These are phyloP conservation scores for Arabidopsis thaliana DNA, from an alignment of 345 rosid species.

Conservation along the genomic window DNA sequence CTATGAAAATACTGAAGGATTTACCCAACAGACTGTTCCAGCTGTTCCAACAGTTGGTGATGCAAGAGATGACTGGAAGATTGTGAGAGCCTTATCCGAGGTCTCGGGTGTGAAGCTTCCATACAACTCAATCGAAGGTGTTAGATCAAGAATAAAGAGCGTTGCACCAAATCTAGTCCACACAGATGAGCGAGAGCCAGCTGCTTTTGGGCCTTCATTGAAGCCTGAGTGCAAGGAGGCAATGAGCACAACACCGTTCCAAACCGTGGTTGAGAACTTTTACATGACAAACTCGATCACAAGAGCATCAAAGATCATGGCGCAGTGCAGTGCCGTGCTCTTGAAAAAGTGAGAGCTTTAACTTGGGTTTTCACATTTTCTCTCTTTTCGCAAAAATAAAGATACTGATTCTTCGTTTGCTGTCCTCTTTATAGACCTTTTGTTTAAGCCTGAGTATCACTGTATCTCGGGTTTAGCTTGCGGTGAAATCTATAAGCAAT, in stretches of 20 bases:
- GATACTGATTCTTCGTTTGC: slow-evolving; percentile 33
- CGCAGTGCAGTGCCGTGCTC: slow-evolving; percentile 87
- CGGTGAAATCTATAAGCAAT: slow-evolving; percentile 32
- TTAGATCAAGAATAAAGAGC: slow-evolving; percentile 70
- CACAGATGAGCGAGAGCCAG: slow-evolving; percentile 78
- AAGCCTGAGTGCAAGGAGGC: slow-evolving; percentile 54
- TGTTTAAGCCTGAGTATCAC: slow-evolving; percentile 24
- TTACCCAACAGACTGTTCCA: slow-evolving; percentile 84
- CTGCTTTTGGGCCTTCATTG: slow-evolving; percentile 69
- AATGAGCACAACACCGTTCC: slow-evolving; percentile 64
- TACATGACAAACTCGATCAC: slow-evolving; percentile 96
- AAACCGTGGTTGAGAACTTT: slow-evolving; percentile 68
- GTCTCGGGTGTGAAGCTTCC: slow-evolving; percentile 78
- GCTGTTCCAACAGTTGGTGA: slow-evolving; percentile 99
- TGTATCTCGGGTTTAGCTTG: slow-evolving; percentile 7
- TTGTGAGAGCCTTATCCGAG: slow-evolving; percentile 88
- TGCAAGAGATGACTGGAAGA: slow-evolving; percentile 98
- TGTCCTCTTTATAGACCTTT: slow-evolving; percentile 17
- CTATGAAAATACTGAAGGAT: slow-evolving; percentile 93
- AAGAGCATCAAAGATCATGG: slow-evolving; percentile 98
- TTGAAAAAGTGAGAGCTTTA: slow-evolving; percentile 64
- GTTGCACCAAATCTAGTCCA: slow-evolving; percentile 89
- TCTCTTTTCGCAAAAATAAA: slow-evolving; percentile 34
- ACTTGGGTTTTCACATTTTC: slow-evolving; percentile 32
- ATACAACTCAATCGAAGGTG: slow-evolving; percentile 68